These are phyloP conservation scores for Jatropha podagrica DNA, from an alignment of 441 rosid genomes.

Conservation along the genomic window DNA sequence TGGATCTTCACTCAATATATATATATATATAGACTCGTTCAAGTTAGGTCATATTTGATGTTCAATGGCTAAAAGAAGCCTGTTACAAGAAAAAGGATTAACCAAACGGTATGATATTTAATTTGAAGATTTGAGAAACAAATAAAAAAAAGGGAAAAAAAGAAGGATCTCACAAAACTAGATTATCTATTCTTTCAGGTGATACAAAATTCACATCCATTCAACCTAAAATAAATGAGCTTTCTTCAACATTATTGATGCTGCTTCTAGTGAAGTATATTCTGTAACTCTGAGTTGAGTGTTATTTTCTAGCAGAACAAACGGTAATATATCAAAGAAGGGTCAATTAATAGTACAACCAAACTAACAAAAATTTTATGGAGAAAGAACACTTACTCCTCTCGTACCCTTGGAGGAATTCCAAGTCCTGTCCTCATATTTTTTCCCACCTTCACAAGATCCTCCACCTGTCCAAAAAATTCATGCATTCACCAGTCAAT, in stretches of 20 bases:
- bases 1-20: no score
- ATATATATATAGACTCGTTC: no score
- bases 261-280: background rate
- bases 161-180: no score
- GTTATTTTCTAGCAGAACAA: background rate
- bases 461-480: slow-evolving; percentile 49
- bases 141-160: no score
- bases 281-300: no score
- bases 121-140: no score
- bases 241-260: background rate
- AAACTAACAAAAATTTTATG: background rate
- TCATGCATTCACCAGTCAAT: background rate
- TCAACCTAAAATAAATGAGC: background rate
- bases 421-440: slow-evolving; percentile 54
- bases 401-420: slow-evolving; percentile 33
- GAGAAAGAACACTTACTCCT: slow-evolving; percentile 23
- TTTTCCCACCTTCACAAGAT: slow-evolving; percentile 55
- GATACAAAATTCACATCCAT: background rate
- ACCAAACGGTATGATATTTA: no score
- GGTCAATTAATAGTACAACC: background rate
- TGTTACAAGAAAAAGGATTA: no score
- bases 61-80: no score
- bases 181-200: background rate
- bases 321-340: background rate
- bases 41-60: no score